Evolutionary conservation across 1,284 basidiomycete genomes (phyloP).

Genomic region (Peniophora sp.): DNA sequence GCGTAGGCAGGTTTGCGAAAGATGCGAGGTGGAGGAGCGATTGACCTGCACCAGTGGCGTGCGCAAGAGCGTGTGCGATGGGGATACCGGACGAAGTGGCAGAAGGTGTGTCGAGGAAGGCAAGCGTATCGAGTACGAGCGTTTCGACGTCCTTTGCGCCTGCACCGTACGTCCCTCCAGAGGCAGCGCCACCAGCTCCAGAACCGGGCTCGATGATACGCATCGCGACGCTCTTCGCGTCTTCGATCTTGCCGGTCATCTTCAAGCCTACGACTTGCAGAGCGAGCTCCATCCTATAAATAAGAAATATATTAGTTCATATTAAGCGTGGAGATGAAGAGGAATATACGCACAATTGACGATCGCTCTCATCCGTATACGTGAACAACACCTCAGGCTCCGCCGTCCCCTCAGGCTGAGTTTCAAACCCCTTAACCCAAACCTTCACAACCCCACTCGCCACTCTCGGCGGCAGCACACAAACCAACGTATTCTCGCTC

Average conservation of each 20-base stretch:
- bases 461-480: constrained; percentile 81
- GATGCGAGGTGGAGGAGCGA: constrained; percentile 85
- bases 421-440: constrained; percentile 69
- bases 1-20: constrained; percentile 70
- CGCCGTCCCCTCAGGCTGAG: constrained; percentile 41
- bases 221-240: constrained; percentile 87
- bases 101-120: constrained; percentile 58
- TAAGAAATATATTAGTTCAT: constrained; percentile 14
- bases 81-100: constrained; percentile 28
- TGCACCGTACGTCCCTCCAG: constrained; percentile 35
- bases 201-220: constrained; percentile 58
- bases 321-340: constrained; percentile 4
- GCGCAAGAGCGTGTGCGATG: constrained; percentile 46
- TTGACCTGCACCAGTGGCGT: constrained; percentile 63
- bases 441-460: constrained; percentile 87
- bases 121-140: constrained; percentile 73
- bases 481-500: constrained; percentile 92
- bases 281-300: constrained; percentile 82
- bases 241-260: constrained; percentile 93
- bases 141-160: constrained; percentile 63
- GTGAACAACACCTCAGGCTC: constrained; percentile 59
- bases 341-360: constrained; percentile 60
- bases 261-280: constrained; percentile 92
- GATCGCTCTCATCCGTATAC: constrained; percentile 86
- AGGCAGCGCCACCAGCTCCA: background rate